phyloP scores from a whole-genome alignment of 345 rosid genomes.

The Populus nigra region DNA sequence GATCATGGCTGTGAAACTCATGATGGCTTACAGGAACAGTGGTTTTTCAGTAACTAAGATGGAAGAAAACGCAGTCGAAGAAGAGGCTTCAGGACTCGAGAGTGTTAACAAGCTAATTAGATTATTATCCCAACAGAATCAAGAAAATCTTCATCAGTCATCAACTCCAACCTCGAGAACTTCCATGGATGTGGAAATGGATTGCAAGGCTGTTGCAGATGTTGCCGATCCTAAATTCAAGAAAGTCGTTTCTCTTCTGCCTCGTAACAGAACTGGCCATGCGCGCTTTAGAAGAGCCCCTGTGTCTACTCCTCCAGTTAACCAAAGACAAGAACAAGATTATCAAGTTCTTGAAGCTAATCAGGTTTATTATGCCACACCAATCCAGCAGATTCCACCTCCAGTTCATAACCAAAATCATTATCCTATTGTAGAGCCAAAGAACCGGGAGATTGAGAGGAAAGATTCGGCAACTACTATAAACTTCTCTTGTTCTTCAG shows the following conservation, averaged over 20 bases:
- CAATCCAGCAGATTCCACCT: constrained; percentile 73
- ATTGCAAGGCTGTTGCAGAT: constrained; percentile 64
- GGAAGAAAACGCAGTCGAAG: constrained; percentile 35
- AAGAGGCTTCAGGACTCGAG: constrained; percentile 34
- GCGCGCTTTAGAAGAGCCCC: constrained; percentile 82
- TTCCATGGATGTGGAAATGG: constrained; percentile 44
- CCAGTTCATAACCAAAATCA: constrained; percentile 4
- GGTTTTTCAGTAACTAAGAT: constrained; percentile 8
- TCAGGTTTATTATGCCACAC: constrained; percentile 54
- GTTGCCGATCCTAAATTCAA: constrained; percentile 68
- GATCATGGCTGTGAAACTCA: constrained; percentile 28
- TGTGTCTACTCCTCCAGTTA: not conserved
- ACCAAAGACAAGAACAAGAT: constrained; percentile 15
- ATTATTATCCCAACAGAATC: constrained; percentile 22
- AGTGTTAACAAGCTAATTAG: constrained; percentile 28
- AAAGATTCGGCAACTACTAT: constrained; percentile 59
- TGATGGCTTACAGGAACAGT: constrained; percentile 33
- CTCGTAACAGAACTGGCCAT: constrained; percentile 71
- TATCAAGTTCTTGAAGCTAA: constrained; percentile 13
- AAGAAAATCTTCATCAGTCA: constrained; percentile 20
- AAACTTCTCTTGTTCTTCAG: constrained; percentile 60
- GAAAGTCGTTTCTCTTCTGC: constrained; percentile 67
- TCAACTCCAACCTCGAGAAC: constrained; percentile 20
- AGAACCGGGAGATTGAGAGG: constrained; percentile 34
- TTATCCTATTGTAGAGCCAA: constrained; percentile 22